Evolutionary conservation across 2,329 filamentous ascomycete genomes (phyloP), one percentile per base, ranked within the genome.

Genomic region (Helotiales sp.): DNA sequence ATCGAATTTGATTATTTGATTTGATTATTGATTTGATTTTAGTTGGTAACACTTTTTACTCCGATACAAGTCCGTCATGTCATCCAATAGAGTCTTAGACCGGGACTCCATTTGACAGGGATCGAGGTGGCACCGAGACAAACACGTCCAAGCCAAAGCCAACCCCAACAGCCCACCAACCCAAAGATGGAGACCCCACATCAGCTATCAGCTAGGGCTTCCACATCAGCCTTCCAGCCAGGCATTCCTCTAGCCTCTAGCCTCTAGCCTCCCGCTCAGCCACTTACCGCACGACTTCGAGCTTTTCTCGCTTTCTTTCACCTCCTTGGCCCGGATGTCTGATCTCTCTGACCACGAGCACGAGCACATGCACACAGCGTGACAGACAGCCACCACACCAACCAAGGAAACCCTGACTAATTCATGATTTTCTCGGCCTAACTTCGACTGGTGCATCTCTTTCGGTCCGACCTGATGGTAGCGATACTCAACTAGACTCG

Each of bases 401-500:
- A 10, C 30, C 30, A n/a, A 20, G 3, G n/a, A 20, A 45, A 45
- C 8, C 40, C 17, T 45, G 40, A 45, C n/a, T n/a, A n/a, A n/a
- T n/a, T n/a, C n/a, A n/a, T 20, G 40, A 45, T n/a, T 45, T 26
- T 52, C 52, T 55, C 52, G 52, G 52, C 52, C 11, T 15, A 20
- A 55, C 40, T 45, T n/a, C 40, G 40, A 45, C 52, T 34, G 52
- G 52, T 55, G 52, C 52, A 37, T 55, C 52, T 55, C 55, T 59
- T 43, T 59, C 55, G 58, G 58, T 15, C 58, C 58, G 58, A 61
- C 37, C 40, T 30, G 58, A 49, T 61, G 58, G 58, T 61, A 61
- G 58, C 58, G 58, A 61, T 61, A 20, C 7, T 24, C 24, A 26
- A 0, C 45, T 20, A 49, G 22, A 49, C 45, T 49, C 45, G 22